phyloP scores from a whole-genome alignment of 495 filamentous ascomycete genomes.

The Amniculicola lignicola region DNA sequence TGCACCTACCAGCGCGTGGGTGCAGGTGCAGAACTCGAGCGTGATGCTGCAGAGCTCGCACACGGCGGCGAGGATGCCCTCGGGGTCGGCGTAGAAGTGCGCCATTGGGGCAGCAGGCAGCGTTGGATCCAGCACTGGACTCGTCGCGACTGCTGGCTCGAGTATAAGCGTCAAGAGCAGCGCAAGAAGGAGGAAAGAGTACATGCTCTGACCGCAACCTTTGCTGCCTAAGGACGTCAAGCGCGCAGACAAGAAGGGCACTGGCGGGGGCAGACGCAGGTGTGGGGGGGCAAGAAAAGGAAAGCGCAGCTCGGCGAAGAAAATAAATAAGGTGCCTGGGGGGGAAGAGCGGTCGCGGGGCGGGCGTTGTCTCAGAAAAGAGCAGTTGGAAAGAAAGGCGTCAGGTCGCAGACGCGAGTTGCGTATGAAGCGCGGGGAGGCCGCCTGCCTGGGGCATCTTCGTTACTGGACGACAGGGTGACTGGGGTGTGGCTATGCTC shows the following conservation, averaged over 20 bases:
- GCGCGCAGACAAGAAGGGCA: neutral
- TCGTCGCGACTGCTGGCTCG: conserved; percentile 10
- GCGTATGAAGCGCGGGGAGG: neutral
- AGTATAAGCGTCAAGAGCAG: conserved; percentile 16
- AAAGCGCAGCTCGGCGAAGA: neutral
- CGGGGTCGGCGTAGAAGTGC: conserved; percentile 29
- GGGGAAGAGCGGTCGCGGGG: neutral
- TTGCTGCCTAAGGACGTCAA: conserved; percentile 21
- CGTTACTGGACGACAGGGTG: neutral
- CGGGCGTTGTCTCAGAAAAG: neutral
- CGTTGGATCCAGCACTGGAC: conserved; percentile 11
- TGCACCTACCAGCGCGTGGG: conserved; percentile 11
- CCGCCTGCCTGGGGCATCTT: neutral
- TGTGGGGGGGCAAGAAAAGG: neutral
- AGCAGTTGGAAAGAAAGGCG: neutral
- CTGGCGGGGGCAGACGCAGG: neutral
- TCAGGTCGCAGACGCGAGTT: neutral
- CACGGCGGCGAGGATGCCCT: conserved; percentile 19
- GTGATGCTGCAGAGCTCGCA: conserved; percentile 20
- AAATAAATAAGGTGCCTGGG: neutral
- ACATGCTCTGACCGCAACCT: conserved; percentile 15
- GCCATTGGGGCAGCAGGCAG: conserved; percentile 1
- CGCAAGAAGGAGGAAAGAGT: conserved; percentile 14
- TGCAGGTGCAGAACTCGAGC: conserved; percentile 20
- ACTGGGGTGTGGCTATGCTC: conserved; percentile 11